These are phyloP conservation scores for Geum urbanum DNA, from an alignment of 306 rosid species.

Conservation along the genomic window DNA sequence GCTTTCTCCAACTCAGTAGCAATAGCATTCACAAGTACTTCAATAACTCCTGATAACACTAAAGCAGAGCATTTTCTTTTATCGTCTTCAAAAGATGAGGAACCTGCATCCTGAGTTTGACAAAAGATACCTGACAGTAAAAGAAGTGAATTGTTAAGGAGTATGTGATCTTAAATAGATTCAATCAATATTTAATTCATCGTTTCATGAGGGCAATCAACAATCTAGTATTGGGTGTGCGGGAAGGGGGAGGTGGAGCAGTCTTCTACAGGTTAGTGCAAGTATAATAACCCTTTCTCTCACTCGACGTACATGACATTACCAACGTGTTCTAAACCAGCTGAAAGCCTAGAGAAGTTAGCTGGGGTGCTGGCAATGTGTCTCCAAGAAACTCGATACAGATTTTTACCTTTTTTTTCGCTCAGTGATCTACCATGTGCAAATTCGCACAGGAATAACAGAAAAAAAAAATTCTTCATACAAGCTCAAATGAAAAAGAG, in stretches of 20 bases:
- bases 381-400: not conserved
- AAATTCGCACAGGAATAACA: not conserved
- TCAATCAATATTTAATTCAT: not conserved
- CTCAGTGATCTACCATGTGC: conserved; percentile 2
- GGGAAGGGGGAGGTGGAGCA: not conserved
- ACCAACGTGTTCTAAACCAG: not conserved
- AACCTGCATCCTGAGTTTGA: conserved; percentile 28
- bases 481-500: not conserved
- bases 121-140: conserved; percentile 28
- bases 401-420: not conserved
- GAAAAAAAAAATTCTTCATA: not conserved
- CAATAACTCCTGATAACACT: conserved; percentile 34
- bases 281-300: not conserved
- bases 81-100: conserved; percentile 29
- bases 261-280: not conserved
- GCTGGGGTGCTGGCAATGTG: not conserved
- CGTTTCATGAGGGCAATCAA: not conserved
- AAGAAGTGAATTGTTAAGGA: conserved; percentile 12
- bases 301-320: not conserved
- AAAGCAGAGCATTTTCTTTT: conserved; percentile 24
- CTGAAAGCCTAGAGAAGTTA: not conserved
- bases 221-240: not conserved
- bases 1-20: conserved; percentile 38
- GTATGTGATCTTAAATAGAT: not conserved
- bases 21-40: conserved; percentile 33